Evolutionary conservation across 176 grass and related monocot species (phyloP).

Genomic region (Alopecurus myosuroides): DNA sequence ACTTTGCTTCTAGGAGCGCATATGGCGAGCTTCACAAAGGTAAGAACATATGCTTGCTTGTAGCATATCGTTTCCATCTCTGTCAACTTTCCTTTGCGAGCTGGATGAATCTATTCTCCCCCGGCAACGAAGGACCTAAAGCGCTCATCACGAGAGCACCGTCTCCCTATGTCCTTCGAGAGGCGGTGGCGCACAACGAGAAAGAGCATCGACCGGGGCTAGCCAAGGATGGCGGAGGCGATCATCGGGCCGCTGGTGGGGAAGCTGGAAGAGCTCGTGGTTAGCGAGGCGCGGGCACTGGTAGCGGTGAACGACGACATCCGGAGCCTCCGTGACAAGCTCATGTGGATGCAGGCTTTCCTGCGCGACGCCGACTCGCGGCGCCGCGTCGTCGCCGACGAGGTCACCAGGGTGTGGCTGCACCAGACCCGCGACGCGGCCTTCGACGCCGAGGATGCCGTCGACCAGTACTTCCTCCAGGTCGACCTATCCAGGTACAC

Average conservation of each 20-base stretch:
- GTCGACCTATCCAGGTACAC: conserved; percentile 7
- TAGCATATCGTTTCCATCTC: too few species aligned
- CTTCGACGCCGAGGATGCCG: conserved; percentile 30
- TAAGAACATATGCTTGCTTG: not conserved
- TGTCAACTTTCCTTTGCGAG: not conserved
- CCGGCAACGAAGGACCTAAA: too few species aligned
- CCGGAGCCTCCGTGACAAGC: conserved; percentile 12
- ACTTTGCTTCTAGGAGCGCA: too few species aligned
- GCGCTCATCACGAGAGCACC: not conserved
- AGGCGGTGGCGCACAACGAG: not conserved
- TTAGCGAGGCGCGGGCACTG: not conserved
- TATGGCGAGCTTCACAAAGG: not conserved
- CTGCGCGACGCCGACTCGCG: not conserved
- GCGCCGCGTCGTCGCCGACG: not conserved
- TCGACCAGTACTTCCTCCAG: conserved; percentile 6
- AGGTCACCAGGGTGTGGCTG: conserved; percentile 2
- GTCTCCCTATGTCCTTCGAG: not conserved
- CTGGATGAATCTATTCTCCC: not conserved
- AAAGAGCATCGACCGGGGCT: too few species aligned
- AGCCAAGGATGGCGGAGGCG: too few species aligned
- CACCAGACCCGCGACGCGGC: conserved; percentile 17
- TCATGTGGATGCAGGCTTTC: conserved; percentile 38
- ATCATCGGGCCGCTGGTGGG: not conserved
- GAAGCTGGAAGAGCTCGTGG: not conserved
- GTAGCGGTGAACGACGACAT: not conserved